Base-by-base conservation (phyloP, 1,139 yeast species). In the Suhomyces bokatorum region DNA sequence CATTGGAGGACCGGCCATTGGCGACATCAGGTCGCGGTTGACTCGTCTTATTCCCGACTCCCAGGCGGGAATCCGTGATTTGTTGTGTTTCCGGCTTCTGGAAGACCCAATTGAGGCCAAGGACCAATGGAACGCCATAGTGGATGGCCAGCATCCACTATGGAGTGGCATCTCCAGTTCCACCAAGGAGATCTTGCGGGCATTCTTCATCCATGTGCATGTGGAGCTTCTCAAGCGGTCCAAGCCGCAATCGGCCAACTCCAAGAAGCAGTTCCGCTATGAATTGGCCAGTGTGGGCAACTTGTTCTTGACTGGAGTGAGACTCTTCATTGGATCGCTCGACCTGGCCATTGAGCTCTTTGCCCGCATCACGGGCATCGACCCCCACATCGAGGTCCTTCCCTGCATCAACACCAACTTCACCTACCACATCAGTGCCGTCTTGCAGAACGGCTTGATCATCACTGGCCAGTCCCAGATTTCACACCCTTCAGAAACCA, bases 391-490 rank as follows among this genome's bases (percentile, higher is more conserved):
- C 4, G 73, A 77, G 37, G 91, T 90, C 1, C 64, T 88, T 11
- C 96, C 97, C 0, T 89, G 96, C 49, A 71, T 90, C 32, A 88
- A 86, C 58, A 87, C 96, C 14, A 87, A 85, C 56, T 87, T 86
- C 65, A 83, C 91, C 16, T 88, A 88, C 54, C 96, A 90, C 58
- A 90, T 91, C 16, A 83, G 95, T 46, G 97, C 97, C 0, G 56
- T 78, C 32, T 69, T 91, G 34, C 70, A 72, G 32, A 80, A 88
- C 62, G 96, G 95, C 1, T 70, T 78, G 7, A 70, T 86, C 3
- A 85, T 91, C 31, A 86, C 95, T 0, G 98, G 98, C n/a, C 98
- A 91, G 62, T 85, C 95, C 3, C 96, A 90, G 58, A 91, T 91
- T 8, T 89, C 97, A 0, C 98, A 91, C 63, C 97, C 97, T 2